Evolutionary conservation across 164 flowering plant species (phyloP).

Genomic region (Vitis riparia): DNA sequence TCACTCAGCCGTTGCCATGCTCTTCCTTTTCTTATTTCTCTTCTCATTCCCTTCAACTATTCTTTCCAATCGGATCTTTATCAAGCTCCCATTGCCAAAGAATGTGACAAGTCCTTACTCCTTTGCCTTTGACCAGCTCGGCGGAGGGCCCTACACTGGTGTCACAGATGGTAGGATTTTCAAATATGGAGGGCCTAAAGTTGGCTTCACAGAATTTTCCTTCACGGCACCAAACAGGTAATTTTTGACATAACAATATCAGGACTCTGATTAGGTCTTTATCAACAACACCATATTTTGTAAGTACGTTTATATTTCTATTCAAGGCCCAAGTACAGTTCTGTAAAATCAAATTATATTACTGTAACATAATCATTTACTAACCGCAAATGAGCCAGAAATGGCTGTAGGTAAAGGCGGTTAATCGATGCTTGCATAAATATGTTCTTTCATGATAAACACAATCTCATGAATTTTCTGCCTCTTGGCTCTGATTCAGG

Average conservation of each 20-base stretch:
- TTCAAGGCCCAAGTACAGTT: no score
- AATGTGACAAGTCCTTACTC: neutral
- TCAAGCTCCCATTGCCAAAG: neutral
- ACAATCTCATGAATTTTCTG: no score
- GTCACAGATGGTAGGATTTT: constrained; percentile 26
- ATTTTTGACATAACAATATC: neutral
- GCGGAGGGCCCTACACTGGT: constrained; percentile 18
- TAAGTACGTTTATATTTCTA: no score
- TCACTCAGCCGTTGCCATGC: neutral
- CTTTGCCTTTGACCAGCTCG: neutral
- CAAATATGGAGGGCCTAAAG: constrained; percentile 13
- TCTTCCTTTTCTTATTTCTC: neutral
- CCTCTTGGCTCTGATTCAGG: constrained; percentile 5
- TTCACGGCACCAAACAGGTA: constrained; percentile 21
- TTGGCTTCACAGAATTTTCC: constrained; percentile 21
- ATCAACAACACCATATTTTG: no score
- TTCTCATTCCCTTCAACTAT: neutral
- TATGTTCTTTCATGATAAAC: no score
- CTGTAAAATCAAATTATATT: no score
- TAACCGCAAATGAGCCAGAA: no score
- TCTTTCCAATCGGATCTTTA: neutral
- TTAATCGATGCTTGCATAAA: no score
- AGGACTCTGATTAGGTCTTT: no score
- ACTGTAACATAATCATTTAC: no score
- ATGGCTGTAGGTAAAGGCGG: no score